phyloP scores from a whole-genome alignment of 352 stramenopile species.

The Pythium plurisporium region DNA sequence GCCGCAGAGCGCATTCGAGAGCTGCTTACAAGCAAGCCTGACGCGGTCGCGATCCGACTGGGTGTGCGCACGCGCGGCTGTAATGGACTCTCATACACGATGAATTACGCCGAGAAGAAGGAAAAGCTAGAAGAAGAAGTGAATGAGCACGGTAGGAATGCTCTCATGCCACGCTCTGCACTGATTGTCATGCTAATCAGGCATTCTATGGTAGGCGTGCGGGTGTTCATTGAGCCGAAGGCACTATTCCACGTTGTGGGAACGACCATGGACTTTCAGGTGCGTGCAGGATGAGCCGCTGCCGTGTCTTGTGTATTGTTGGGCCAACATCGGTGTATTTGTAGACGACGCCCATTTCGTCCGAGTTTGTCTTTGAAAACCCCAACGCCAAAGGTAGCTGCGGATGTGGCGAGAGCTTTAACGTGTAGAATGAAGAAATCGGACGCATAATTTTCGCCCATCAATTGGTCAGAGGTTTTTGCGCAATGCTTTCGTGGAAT shows the following conservation, averaged over 20 bases:
- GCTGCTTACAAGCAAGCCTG: slow-evolving; percentile 76
- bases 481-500: slow-evolving; percentile 1
- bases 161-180: not conserved
- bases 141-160: slow-evolving; percentile 63
- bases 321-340: not conserved
- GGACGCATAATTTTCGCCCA: not conserved
- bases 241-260: slow-evolving; percentile 98
- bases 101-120: slow-evolving; percentile 98
- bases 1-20: slow-evolving; percentile 86
- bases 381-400: slow-evolving; percentile 99
- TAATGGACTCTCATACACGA: slow-evolving; percentile 98
- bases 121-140: slow-evolving; percentile 94
- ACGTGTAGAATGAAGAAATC: slow-evolving; percentile 81
- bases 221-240: slow-evolving; percentile 98
- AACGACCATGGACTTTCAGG: slow-evolving; percentile 97
- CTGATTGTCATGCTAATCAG: no score
- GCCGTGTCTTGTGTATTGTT: no score
- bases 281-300: no score
- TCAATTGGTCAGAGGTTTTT: not conserved
- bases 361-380: slow-evolving; percentile 99
- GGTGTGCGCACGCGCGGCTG: slow-evolving; percentile 95
- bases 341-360: slow-evolving; percentile 93
- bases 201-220: no score
- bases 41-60: slow-evolving; percentile 93
- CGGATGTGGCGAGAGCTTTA: slow-evolving; percentile 99